Percentiles rank a stretch among this genome's conserved stretches.
These are phyloP conservation scores for Zalaria sp. DNA, from an alignment of 2,329 filamentous ascomycete species.

Conservation along the genomic window DNA sequence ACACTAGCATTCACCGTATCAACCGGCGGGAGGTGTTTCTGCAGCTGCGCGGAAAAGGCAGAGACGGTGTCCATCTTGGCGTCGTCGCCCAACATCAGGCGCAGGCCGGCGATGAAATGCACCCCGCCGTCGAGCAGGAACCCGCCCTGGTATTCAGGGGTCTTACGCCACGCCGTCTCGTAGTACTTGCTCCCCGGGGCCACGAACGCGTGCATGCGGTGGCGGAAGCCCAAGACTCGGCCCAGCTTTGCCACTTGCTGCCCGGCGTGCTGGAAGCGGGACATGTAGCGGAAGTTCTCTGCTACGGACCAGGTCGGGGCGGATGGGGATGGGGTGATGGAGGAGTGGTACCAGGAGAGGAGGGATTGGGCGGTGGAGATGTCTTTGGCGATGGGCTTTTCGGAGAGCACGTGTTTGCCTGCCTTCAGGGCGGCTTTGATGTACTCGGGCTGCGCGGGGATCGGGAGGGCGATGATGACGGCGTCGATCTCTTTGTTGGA, in stretches of 20 bases:
- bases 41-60: conserved; percentile 41
- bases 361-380: conserved; percentile 36
- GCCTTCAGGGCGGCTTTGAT: conserved; percentile 31
- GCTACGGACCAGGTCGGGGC: conserved; percentile 43
- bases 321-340: conserved; percentile 22
- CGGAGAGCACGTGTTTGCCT: conserved; percentile 42
- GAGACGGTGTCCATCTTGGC: conserved; percentile 31
- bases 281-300: conserved; percentile 58
- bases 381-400: conserved; percentile 42
- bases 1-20: conserved; percentile 52
- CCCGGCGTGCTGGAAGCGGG: conserved; percentile 38
- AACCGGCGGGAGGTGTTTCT: conserved; percentile 46
- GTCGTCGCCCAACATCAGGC: conserved; percentile 42
- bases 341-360: conserved; percentile 30
- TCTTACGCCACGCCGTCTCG: too few species aligned
- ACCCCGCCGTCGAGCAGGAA: conserved; percentile 67
- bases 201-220: conserved; percentile 32
- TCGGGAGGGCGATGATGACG: conserved; percentile 38
- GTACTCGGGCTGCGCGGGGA: conserved; percentile 30
- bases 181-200: conserved; percentile 39
- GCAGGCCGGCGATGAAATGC: conserved; percentile 51
- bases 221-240: conserved; percentile 39
- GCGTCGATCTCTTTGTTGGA: conserved; percentile 30
- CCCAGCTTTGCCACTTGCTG: conserved; percentile 41
- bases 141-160: conserved; percentile 57